These are phyloP conservation scores for Saturnispora quitensis DNA, from an alignment of 805 yeast species.

Conservation along the genomic window DNA sequence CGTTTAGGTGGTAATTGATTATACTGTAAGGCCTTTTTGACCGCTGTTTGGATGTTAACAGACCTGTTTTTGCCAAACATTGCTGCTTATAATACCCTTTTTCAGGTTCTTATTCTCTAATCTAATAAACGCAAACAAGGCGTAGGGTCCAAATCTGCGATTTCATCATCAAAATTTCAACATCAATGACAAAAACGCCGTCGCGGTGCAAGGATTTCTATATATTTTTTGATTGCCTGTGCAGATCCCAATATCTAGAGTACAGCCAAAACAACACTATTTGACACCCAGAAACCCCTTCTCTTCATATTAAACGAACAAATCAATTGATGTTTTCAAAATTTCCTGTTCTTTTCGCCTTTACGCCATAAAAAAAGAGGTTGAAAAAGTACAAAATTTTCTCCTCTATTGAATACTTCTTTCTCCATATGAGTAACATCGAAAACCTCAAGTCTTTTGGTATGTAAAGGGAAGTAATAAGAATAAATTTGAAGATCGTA, in stretches of 20 bases:
- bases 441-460: constrained; percentile 78
- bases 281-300: background rate
- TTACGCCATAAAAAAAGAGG: background rate
- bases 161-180: background rate
- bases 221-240: too few relatives aligned
- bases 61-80: constrained; percentile 22
- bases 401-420: background rate
- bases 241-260: too few relatives aligned
- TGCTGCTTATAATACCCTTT: background rate
- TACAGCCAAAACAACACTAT: background rate
- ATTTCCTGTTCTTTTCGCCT: background rate
- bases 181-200: background rate
- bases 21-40: constrained; percentile 74
- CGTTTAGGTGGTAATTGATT: constrained; percentile 93
- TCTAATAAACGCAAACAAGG: background rate
- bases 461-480: constrained; percentile 24
- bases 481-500: background rate
- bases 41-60: constrained; percentile 38
- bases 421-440: constrained; percentile 69
- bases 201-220: background rate
- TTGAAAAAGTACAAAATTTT: background rate
- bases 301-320: background rate
- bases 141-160: background rate
- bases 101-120: background rate
- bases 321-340: background rate